A percentile compares a stretch with the other conserved stretches of the same genome.
These are phyloP conservation scores for Periconia digitata DNA, from an alignment of 2,329 filamentous ascomycete species.

Conservation along the genomic window DNA sequence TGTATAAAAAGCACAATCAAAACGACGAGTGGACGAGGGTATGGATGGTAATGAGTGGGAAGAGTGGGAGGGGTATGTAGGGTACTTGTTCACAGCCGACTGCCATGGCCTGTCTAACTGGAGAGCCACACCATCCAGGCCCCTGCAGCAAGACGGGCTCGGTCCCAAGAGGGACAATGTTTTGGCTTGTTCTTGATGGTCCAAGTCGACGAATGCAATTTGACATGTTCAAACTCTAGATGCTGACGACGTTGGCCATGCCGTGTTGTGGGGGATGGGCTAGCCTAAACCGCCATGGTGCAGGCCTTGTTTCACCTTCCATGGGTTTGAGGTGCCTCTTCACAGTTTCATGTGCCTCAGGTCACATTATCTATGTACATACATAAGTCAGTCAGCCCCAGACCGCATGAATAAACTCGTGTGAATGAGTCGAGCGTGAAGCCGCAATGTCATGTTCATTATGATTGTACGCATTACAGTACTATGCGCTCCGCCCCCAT, in stretches of 20 bases:
- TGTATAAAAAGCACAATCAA: neutral
- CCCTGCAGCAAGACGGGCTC: conserved; percentile 3
- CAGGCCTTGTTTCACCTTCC: conserved; percentile 11
- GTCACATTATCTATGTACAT: too few species aligned
- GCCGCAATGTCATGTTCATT: conserved; percentile 2
- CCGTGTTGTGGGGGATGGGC: conserved; percentile 3
- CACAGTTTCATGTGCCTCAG: conserved; percentile 7
- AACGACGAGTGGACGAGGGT: neutral
- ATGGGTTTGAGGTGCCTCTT: conserved; percentile 1
- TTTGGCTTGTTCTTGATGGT: neutral
- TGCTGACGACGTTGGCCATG: neutral
- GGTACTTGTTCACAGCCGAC: conserved; percentile 30
- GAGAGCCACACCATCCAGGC: conserved; percentile 9
- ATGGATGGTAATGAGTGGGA: neutral
- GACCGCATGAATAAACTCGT: too few species aligned
- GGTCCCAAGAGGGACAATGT: neutral
- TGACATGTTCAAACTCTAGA: neutral
- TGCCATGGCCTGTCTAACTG: conserved; percentile 6
- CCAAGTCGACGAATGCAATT: neutral
- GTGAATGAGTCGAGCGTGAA: neutral
- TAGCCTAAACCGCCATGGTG: conserved; percentile 17
- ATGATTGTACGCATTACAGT: neutral
- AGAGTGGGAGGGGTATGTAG: conserved; percentile 2
- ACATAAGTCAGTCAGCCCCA: too few species aligned
- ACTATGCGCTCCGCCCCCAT: conserved; percentile 1